Conservation (phyloP, 2,329 filamentous ascomycete species). For the Exophiala aquamarina region DNA sequence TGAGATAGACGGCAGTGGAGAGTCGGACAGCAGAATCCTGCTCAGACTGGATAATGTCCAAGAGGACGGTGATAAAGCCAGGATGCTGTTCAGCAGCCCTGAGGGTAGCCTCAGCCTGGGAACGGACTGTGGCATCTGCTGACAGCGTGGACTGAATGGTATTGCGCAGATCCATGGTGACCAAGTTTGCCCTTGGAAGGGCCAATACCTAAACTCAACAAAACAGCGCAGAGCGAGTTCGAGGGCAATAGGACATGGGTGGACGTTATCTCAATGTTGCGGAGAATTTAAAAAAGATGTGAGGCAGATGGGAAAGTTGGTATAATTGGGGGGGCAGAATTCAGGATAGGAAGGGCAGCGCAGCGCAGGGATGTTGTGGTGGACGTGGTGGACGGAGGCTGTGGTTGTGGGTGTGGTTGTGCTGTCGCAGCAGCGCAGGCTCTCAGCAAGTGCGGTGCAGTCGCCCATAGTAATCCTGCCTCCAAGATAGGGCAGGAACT, state of each 20-base stretch:
- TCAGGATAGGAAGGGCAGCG: too few relatives aligned
- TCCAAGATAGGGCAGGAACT: too few relatives aligned
- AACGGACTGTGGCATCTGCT: slow-evolving; percentile 60
- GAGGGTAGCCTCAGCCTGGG: slow-evolving; percentile 64
- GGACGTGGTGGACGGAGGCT: neutral
- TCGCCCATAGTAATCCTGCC: too few relatives aligned
- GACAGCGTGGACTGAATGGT: slow-evolving; percentile 66
- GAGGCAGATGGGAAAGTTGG: too few relatives aligned
- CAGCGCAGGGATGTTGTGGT: too few relatives aligned
- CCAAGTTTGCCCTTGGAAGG: slow-evolving; percentile 16
- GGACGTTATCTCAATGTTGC: neutral
- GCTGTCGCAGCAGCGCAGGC: too few relatives aligned
- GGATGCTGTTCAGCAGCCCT: slow-evolving; percentile 86
- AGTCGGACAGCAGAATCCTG: slow-evolving; percentile 81
- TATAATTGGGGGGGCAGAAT: too few relatives aligned
- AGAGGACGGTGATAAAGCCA: slow-evolving; percentile 85
- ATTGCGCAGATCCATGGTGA: slow-evolving; percentile 49
- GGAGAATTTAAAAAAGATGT: too few relatives aligned
- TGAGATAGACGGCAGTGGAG: slow-evolving; percentile 93
- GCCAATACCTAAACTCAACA: slow-evolving; percentile 19
- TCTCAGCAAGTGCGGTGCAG: too few relatives aligned
- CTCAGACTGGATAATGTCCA: slow-evolving; percentile 87
- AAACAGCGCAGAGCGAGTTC: slow-evolving; percentile 15
- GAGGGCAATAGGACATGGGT: slow-evolving; percentile 1
- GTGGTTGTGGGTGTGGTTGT: neutral